Conservation (phyloP, 495 filamentous ascomycete species). For the Xylaria grammica region DNA sequence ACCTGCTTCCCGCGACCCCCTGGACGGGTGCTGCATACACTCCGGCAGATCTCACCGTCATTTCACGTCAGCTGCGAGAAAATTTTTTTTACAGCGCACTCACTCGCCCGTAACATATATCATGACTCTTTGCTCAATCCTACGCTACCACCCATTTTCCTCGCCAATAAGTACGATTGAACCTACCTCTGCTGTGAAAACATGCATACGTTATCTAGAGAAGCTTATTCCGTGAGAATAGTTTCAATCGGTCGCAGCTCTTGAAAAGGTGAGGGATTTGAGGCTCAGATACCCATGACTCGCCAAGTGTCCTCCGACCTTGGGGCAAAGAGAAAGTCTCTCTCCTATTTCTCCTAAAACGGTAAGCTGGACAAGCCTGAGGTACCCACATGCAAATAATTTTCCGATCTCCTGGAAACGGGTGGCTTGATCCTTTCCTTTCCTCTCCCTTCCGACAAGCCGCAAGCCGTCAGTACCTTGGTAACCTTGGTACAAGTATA, state of each 20-base stretch:
- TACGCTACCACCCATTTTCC: background rate
- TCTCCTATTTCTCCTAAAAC: background rate
- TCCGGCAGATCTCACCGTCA: slow-evolving; percentile 18
- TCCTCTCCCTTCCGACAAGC: background rate
- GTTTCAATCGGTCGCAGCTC: background rate
- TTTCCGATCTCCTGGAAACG: slow-evolving; percentile 11
- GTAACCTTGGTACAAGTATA: background rate
- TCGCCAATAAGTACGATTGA: background rate
- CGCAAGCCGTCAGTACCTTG: background rate
- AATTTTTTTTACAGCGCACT: background rate
- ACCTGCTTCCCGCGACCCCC: background rate
- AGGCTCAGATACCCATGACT: slow-evolving; percentile 7
- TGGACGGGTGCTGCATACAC: background rate
- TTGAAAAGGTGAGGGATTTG: background rate
- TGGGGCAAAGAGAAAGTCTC: background rate
- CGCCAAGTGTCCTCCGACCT: background rate
- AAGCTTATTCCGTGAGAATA: background rate
- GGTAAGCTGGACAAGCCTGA: background rate
- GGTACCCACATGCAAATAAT: background rate
- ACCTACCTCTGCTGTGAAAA: background rate
- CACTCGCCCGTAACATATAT: background rate
- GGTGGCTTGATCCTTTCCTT: background rate
- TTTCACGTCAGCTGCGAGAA: slow-evolving; percentile 17
- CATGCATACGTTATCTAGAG: too few relatives aligned
- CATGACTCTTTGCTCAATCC: too few relatives aligned